Evolutionary conservation across 2,329 filamentous ascomycete species (phyloP), one percentile per base, ranked within the genome.

Genomic region (Ophiognomonia clavigignenti-juglandacearum): DNA sequence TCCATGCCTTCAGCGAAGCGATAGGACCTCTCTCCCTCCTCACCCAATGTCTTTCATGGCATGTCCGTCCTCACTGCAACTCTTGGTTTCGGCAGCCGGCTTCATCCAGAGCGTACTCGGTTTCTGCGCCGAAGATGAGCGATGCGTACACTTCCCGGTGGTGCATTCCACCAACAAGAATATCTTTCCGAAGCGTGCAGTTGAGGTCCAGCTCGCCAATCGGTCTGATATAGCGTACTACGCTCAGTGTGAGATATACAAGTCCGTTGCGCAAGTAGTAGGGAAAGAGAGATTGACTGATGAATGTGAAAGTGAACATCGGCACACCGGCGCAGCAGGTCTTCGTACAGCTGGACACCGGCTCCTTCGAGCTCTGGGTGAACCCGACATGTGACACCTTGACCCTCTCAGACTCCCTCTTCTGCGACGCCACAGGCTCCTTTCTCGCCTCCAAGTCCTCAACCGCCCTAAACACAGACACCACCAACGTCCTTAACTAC

Each of bases 301-400:
- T 61, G 29, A 46, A 29, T 16, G 11, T 35, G 6, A 13, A 50
- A 70, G 67, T 78, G 53, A 66, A 68, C 49, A 72, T 81, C 40
- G 78, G 78, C 39, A 78, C 70, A 3, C 78, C 78, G 13, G 63
- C 70, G 1, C 77, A 81, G 53, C 56, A 67, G 2, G 70, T 80
- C 42, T 75, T 67, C 47, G 74, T 78, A 10, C 75, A 79, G 57
- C 60, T 82, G 45, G 78, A 82, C 58, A 81, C 78, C 1, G 77
- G 78, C 38, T 80, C 76, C 9, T 80, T 78, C 54, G 77, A 81
- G 63, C 66, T 81, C 26, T 81, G 77, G 77, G 72, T 80, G 6
- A 88, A 88, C 56, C 74, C 80, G 0, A 71, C 74, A 41, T 79
- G 74, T 56, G 76, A 73, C 7, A 59, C 59, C 2, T 65, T 85